phyloP scores from a whole-genome alignment of 2,329 filamentous ascomycete species.

The Clathrospora elynae region DNA sequence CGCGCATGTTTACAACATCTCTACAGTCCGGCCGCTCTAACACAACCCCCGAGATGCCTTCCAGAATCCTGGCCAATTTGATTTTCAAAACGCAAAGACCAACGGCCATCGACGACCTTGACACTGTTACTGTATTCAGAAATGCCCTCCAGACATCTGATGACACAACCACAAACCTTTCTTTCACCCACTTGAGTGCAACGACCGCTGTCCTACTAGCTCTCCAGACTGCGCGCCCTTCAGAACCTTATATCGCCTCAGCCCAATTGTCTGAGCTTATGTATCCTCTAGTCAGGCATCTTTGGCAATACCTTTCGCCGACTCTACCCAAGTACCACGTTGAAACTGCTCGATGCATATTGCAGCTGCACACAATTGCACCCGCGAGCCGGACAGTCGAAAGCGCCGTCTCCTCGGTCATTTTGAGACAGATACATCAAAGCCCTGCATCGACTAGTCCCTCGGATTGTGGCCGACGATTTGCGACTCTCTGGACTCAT shows the following conservation, averaged over 20 bases:
- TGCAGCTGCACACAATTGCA: slow-evolving; percentile 80
- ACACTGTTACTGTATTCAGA: slow-evolving; percentile 33
- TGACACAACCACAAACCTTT: slow-evolving; percentile 9
- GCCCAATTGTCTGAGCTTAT: slow-evolving; percentile 67
- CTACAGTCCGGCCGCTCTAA: slow-evolving; percentile 18
- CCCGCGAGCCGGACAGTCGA: slow-evolving; percentile 75
- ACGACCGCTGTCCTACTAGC: slow-evolving; percentile 42
- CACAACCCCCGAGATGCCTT: slow-evolving; percentile 35
- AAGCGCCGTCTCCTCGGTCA: slow-evolving; percentile 74
- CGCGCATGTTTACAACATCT: slow-evolving; percentile 32
- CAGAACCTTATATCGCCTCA: slow-evolving; percentile 34
- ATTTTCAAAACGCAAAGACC: slow-evolving; percentile 40
- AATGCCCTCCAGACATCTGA: slow-evolving; percentile 22
- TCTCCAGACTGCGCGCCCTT: slow-evolving; percentile 35
- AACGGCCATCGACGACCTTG: slow-evolving; percentile 32
- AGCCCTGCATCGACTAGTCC: not conserved
- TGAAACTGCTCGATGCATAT: slow-evolving; percentile 83
- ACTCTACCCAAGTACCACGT: slow-evolving; percentile 90
- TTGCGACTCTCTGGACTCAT: slow-evolving; percentile 82
- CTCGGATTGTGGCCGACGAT: slow-evolving; percentile 67
- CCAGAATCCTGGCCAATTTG: slow-evolving; percentile 42
- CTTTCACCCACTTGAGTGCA: slow-evolving; percentile 40
- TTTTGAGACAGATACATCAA: slow-evolving; percentile 41
- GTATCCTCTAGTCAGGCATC: slow-evolving; percentile 68
- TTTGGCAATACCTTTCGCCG: slow-evolving; percentile 84